These are phyloP conservation scores for Hymenoscyphus linearis DNA, from an alignment of 2,329 filamentous ascomycete genomes.

Conservation along the genomic window DNA sequence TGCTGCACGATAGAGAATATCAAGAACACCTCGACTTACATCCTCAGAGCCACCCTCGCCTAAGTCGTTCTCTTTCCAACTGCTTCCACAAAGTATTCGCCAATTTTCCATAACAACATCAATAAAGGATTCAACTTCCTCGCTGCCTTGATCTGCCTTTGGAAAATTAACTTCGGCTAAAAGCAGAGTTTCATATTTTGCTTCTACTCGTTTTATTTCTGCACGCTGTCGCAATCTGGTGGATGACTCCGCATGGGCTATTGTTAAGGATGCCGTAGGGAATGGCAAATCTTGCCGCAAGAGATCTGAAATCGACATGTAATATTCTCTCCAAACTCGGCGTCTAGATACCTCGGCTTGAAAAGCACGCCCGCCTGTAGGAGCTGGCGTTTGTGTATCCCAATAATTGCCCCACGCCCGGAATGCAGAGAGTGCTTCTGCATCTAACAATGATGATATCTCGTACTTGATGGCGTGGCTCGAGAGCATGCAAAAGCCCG, in stretches of 20 bases:
- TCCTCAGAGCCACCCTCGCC: constrained; percentile 74
- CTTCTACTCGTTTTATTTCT: constrained; percentile 75
- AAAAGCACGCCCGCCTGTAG: constrained; percentile 52
- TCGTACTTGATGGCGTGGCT: constrained; percentile 52
- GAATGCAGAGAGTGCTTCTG: constrained; percentile 51
- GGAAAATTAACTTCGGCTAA: constrained; percentile 79
- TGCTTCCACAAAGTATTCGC: constrained; percentile 71
- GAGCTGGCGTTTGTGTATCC: constrained; percentile 41
- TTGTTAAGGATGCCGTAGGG: constrained; percentile 39
- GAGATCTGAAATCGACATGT: constrained; percentile 70
- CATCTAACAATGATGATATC: constrained; percentile 45
- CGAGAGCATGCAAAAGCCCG: constrained; percentile 67
- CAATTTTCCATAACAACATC: constrained; percentile 79
- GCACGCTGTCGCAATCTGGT: constrained; percentile 60
- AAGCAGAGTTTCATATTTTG: constrained; percentile 72
- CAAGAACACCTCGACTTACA: constrained; percentile 71
- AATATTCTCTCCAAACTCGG: constrained; percentile 81
- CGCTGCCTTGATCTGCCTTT: constrained; percentile 70
- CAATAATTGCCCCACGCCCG: constrained; percentile 68
- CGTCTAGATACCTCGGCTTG: constrained; percentile 56
- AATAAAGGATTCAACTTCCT: constrained; percentile 77
- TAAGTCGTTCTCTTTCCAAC: constrained; percentile 76
- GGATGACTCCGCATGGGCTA: constrained; percentile 44
- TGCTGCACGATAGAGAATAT: constrained; percentile 83
- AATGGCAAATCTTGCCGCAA: constrained; percentile 62